Base-by-base conservation (phyloP, 352 stramenopile genomes). In the Thraustochytrium sp. region DNA sequence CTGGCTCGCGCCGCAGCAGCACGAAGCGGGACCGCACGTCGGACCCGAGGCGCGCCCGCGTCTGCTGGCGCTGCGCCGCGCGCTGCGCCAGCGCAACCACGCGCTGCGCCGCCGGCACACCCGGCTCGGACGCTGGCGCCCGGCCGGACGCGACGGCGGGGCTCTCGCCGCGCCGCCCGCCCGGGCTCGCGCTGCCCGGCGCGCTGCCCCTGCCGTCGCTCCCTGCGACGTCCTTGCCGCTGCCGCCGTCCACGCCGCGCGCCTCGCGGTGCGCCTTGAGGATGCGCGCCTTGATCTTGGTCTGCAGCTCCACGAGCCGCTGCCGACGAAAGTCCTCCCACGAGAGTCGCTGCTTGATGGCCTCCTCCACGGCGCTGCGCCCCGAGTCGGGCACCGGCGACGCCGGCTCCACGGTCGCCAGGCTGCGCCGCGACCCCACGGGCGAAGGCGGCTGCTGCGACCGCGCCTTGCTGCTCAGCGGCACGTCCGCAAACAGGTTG, bases 241-340 rank as follows among this genome's bases (percentile, higher is more conserved):
- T 55, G 16, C 48, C 48, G 48, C 48, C 59, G 11, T 72, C 59
- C 23, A 13, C 13, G 5, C 46, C 46, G 34, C 31, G 59, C 42
- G 46, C 9, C 42, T 46, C 46, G 16, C 46, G 59, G 59, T 72
- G 59, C 49, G 72, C 72, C 5, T 55, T 65, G 23, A 82, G 37
- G 26, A 82, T 82, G 37, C 26, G 46, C n/a, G 72, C n/a, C 53
- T 82, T 82, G 34, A 82, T 18, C 49, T 82, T 64, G 37, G 42
- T 44, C 31, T 82, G 37, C 31, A 82, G 37, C 11, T 11, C 49
- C 37, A 77, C 34, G 23, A 82, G 53, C 18, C 54, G 34, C 26
- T 36, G 42, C 21, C 31, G 13, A 9, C 38, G 23, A 48, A 82
- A 82, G 1, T 64, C 49, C 46, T 68, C 29, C 72, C 72, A 82